Percentiles rank a stretch among this genome's conserved stretches.
These are phyloP conservation scores for Saprolegnia diclina DNA, from an alignment of 352 stramenopile species.

Conservation along the genomic window DNA sequence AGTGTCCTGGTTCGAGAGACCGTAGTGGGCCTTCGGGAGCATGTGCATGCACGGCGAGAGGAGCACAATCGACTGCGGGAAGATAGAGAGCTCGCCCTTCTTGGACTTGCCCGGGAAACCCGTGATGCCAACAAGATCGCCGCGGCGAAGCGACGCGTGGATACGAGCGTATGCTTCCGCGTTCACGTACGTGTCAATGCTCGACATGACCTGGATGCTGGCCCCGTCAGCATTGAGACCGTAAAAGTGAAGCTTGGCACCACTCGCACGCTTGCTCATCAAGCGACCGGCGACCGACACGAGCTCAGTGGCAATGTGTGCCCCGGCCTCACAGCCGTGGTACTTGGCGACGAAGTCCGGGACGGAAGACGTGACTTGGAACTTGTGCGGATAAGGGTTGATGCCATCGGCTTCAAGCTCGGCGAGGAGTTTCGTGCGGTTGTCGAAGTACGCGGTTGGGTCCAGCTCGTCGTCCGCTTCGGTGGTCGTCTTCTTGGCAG, in stretches of 20 bases:
- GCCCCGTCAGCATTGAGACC: slow-evolving; percentile 92
- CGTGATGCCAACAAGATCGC: slow-evolving; percentile 95
- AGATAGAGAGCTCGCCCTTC: slow-evolving; percentile 97
- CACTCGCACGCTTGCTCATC: slow-evolving; percentile 92
- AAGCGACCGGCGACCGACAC: slow-evolving; percentile 94
- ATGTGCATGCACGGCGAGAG: slow-evolving; percentile 84
- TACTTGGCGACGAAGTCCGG: slow-evolving; percentile 93
- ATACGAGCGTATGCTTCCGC: slow-evolving; percentile 67
- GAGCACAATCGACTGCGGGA: slow-evolving; percentile 77
- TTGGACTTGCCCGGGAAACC: slow-evolving; percentile 96
- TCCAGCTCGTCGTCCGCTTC: slow-evolving; percentile 94
- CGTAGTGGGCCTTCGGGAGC: slow-evolving; percentile 69
- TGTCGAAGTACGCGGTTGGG: slow-evolving; percentile 97
- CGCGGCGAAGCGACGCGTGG: slow-evolving; percentile 87
- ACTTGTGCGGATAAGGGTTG: slow-evolving; percentile 99
- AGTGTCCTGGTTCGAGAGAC: slow-evolving; percentile 67
- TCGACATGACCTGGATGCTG: slow-evolving; percentile 97
- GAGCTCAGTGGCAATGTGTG: slow-evolving; percentile 62
- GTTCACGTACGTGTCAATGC: slow-evolving; percentile 56
- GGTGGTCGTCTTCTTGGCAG: slow-evolving; percentile 59
- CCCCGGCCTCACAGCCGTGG: slow-evolving; percentile 67
- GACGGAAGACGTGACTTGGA: slow-evolving; percentile 90
- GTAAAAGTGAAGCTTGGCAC: slow-evolving; percentile 98
- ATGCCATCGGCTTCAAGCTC: slow-evolving; percentile 88
- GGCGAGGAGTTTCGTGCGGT: slow-evolving; percentile 86